Evolutionary conservation across 2,329 filamentous ascomycete genomes (phyloP), one percentile per base, ranked within the genome.

Genomic region (Fusarium bulbicola): DNA sequence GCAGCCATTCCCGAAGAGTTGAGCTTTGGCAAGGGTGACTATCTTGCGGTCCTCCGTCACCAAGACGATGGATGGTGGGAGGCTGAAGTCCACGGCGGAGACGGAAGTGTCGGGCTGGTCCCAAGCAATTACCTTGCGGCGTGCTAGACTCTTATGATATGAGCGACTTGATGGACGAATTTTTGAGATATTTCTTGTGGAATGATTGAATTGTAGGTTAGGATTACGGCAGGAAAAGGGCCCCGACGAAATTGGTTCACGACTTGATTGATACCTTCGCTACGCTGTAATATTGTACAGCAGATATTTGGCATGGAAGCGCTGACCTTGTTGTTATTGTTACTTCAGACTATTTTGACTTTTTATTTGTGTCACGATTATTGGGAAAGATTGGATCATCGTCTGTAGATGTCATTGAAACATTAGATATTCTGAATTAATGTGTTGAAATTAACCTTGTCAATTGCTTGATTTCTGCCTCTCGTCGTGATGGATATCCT

Each of bases 31-130:
- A 99, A 99, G 85, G 95, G 95, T 53, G 97, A 99, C 79, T 91
- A 95, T 66, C 86, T 99, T 20, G 94, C 95, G 5, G 91, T 99
- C 20, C 86, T 98, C 52, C 89, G 95, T 68, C 90, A 97, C 78
- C 96, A 99, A 83, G 96, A 99, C 80, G 96, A 99, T 80, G 96
- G 96, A 26, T 99, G 96, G 96, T 99, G 97, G 96, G 96, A 99
- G 84, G 97, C 97, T 18, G 95, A 98, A 82, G 90, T 98, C 45
- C 93, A 95, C 50, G 91, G 92, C 30, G 87, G 88, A 72, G 88
- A 86, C 71, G 90, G 87, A 56, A 86, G 83, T 56, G 80, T 87
- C 65, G 90, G 90, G 68, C 85, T 92, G 78, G 90, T 92, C 73
- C 90, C 90, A 73, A 92, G 90, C 81, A 92, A 92, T 79, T 92